Evolutionary conservation across 495 filamentous ascomycete genomes (phyloP).

Genomic region (Aspergillus ostianus): DNA sequence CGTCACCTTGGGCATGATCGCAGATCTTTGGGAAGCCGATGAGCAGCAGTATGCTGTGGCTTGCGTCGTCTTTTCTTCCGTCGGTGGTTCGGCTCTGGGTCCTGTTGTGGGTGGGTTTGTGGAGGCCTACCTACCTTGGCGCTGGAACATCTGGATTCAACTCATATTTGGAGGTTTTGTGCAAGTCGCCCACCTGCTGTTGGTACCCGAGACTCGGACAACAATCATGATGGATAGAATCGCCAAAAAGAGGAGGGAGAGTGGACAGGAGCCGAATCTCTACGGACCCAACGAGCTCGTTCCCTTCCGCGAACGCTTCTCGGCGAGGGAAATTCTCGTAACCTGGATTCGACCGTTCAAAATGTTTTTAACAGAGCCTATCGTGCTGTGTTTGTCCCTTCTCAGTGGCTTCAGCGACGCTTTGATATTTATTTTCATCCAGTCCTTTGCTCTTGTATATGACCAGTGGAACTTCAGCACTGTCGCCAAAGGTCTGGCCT

Average conservation of each 20-base stretch:
- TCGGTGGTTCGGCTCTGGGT: conserved; percentile 60
- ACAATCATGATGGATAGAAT: conserved; percentile 60
- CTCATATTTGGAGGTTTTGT: conserved; percentile 58
- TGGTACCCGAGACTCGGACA: conserved; percentile 58
- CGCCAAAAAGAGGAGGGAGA: conserved; percentile 53
- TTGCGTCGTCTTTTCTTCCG: conserved; percentile 63
- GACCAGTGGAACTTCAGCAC: conserved; percentile 56
- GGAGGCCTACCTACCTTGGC: conserved; percentile 49
- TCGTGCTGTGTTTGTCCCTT: conserved; percentile 56
- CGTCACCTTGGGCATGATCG: conserved; percentile 62
- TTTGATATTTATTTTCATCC: conserved; percentile 66
- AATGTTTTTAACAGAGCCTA: conserved; percentile 62
- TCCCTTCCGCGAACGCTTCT: conserved; percentile 57
- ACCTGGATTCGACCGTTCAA: conserved; percentile 60
- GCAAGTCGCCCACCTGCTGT: conserved; percentile 49
- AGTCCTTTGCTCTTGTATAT: conserved; percentile 59
- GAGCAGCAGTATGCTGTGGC: conserved; percentile 60
- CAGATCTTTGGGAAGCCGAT: conserved; percentile 61
- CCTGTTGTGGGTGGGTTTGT: conserved; percentile 61
- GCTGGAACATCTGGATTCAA: conserved; percentile 60
- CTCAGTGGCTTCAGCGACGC: conserved; percentile 63
- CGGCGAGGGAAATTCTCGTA: conserved; percentile 50
- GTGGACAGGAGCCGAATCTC: conserved; percentile 52
- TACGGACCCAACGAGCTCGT: conserved; percentile 64
- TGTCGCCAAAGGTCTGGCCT: conserved; percentile 51